Evolutionary conservation across 2,329 filamentous ascomycete genomes (phyloP).

Genomic region (Colletotrichum graminicola): DNA sequence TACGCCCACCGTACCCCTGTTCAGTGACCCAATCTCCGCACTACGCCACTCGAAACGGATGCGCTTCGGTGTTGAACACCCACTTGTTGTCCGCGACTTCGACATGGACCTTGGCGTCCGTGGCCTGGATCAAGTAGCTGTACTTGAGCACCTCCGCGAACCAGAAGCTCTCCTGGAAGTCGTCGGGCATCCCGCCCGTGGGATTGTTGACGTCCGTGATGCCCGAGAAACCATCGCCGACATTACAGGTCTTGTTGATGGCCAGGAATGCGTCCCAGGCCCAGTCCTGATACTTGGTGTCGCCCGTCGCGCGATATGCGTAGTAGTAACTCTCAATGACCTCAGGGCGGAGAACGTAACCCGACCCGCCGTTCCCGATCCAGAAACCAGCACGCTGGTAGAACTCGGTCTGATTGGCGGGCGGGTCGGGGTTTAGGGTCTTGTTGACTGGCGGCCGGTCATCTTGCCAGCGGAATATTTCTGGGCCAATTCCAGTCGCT

Average conservation of each 20-base stretch:
- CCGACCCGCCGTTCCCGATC: constrained; percentile 60
- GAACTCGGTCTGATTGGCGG: constrained; percentile 65
- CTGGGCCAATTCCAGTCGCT: constrained; percentile 81
- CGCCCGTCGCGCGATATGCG: constrained; percentile 83
- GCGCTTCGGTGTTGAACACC: constrained; percentile 65
- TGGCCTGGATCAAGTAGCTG: constrained; percentile 76
- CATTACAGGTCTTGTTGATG: constrained; percentile 73
- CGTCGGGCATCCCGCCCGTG: constrained; percentile 70
- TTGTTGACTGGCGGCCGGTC: constrained; percentile 50
- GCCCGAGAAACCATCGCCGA: constrained; percentile 75
- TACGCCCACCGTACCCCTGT: not conserved
- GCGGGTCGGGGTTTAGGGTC: constrained; percentile 56
- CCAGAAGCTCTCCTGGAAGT: constrained; percentile 89
- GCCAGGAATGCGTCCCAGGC: constrained; percentile 82
- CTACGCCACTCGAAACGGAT: constrained; percentile 52
- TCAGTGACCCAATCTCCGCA: not conserved
- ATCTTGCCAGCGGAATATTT: constrained; percentile 74
- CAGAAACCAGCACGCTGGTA: constrained; percentile 79
- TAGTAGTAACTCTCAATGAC: constrained; percentile 90
- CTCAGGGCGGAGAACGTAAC: constrained; percentile 82
- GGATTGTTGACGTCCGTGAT: constrained; percentile 74
- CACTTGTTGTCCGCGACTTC: constrained; percentile 62
- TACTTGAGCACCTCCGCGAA: constrained; percentile 93
- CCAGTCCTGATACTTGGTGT: constrained; percentile 84
- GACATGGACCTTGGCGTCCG: constrained; percentile 68